These are phyloP conservation scores for Talaromyces wortmannii DNA, from an alignment of 495 filamentous ascomycete genomes.

Conservation along the genomic window DNA sequence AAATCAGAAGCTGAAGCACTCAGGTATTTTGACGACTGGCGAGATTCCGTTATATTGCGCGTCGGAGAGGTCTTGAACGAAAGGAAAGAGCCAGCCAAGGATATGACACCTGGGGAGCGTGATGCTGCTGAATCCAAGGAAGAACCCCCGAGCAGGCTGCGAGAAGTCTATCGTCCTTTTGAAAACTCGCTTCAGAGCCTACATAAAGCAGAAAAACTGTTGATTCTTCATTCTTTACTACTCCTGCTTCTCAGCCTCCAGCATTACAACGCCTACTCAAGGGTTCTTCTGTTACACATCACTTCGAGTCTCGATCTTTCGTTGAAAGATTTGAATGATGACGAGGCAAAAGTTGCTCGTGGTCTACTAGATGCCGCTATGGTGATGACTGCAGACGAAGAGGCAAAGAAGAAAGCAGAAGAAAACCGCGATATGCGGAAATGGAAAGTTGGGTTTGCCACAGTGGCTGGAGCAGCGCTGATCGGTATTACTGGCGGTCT, in stretches of 20 bases:
- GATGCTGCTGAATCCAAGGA: background rate
- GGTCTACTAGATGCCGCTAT: conserved; percentile 68
- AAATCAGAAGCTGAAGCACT: conserved; percentile 32
- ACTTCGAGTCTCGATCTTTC: conserved; percentile 62
- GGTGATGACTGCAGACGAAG: conserved; percentile 60
- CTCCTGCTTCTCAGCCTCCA: conserved; percentile 75
- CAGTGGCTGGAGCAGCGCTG: conserved; percentile 68
- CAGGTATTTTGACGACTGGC: conserved; percentile 58
- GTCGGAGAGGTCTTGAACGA: conserved; percentile 62
- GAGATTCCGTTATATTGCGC: conserved; percentile 50
- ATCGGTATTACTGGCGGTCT: conserved; percentile 80
- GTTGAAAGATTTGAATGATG: conserved; percentile 54
- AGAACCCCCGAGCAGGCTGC: conserved; percentile 1
- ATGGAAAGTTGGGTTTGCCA: conserved; percentile 79
- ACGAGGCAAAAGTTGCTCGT: conserved; percentile 69
- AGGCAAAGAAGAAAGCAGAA: conserved; percentile 60
- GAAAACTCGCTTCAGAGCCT: conserved; percentile 35
- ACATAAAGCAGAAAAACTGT: conserved; percentile 30
- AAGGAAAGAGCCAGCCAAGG: conserved; percentile 29
- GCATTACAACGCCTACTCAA: conserved; percentile 69
- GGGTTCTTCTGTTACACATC: conserved; percentile 65
- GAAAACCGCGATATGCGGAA: conserved; percentile 57
- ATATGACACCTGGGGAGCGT: background rate
- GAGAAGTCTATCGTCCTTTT: conserved; percentile 36
- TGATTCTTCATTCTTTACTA: conserved; percentile 57